phyloP scores from a whole-genome alignment of 768 basidiomycete genomes.

The Dictyophora rubrovolvata region DNA sequence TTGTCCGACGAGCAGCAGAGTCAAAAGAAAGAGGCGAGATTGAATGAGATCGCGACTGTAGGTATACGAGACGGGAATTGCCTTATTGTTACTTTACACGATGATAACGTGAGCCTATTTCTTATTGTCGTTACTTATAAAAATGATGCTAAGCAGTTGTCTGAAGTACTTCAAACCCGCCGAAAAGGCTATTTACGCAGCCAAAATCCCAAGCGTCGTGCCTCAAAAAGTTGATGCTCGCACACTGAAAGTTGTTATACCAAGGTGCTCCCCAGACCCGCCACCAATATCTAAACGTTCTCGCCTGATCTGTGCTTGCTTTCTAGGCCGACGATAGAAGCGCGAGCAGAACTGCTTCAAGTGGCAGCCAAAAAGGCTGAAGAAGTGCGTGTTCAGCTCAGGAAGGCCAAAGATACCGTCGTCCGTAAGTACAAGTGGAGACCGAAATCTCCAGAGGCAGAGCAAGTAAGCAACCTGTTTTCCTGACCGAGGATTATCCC shows the following conservation, averaged over 20 bases:
- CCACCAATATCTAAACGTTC: neutral
- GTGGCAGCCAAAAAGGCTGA: constrained; percentile 58
- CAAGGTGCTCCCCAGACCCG: constrained; percentile 39
- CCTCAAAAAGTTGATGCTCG: constrained; percentile 62
- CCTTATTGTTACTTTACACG: constrained; percentile 66
- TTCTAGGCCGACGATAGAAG: constrained; percentile 66
- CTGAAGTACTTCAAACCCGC: constrained; percentile 65
- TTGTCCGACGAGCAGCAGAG: constrained; percentile 29
- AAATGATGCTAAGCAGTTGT: neutral
- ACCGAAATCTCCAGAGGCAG: constrained; percentile 59
- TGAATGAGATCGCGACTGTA: constrained; percentile 72
- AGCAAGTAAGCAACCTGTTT: constrained; percentile 42
- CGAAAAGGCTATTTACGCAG: constrained; percentile 66
- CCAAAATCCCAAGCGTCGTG: constrained; percentile 59
- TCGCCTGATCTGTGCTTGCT: neutral
- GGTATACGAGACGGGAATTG: constrained; percentile 71
- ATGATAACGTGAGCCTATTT: constrained; percentile 52
- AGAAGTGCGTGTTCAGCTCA: constrained; percentile 64
- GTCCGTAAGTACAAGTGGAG: constrained; percentile 59
- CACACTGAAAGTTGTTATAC: constrained; percentile 72
- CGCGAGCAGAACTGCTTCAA: constrained; percentile 44
- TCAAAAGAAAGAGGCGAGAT: constrained; percentile 14
- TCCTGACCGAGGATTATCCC: neutral
- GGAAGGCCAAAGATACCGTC: constrained; percentile 57
- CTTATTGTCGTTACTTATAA: neutral